Percentiles rank a stretch among this genome's conserved stretches.
Conservation (phyloP, 2,329 filamentous ascomycete species). For the Colletotrichum cordylinicola region DNA sequence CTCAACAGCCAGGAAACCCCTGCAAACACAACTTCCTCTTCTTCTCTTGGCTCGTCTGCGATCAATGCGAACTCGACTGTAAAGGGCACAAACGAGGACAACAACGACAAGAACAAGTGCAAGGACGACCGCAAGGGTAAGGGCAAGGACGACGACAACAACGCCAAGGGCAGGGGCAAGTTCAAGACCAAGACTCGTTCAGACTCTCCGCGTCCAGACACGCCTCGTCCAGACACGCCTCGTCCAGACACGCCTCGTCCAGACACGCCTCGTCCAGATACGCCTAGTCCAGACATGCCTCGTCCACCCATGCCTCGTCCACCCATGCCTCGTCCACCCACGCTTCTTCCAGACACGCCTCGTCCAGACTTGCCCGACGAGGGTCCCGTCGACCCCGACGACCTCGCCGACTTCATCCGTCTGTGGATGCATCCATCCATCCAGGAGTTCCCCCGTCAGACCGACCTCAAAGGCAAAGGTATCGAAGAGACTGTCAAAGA, state of each 20-base stretch:
- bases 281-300: not conserved
- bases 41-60: not conserved
- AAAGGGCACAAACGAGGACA: not conserved
- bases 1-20: not conserved
- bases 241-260: not conserved
- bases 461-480: not conserved
- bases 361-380: not conserved
- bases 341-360: not conserved
- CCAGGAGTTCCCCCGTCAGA: not conserved
- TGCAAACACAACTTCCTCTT: not conserved
- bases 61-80: not conserved
- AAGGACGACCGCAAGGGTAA: not conserved
- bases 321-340: not conserved
- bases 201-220: not conserved
- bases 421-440: not conserved
- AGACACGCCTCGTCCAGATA: not conserved
- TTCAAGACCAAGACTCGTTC: not conserved
- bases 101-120: not conserved
- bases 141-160: not conserved
- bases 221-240: not conserved
- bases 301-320: not conserved
- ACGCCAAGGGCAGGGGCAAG: not conserved
- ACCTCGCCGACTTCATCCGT: too few relatives aligned
- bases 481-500: not conserved
- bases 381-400: too few relatives aligned